These are phyloP conservation scores for Cnidoscolus chayamansa DNA, from an alignment of 441 rosid genomes.

Conservation along the genomic window DNA sequence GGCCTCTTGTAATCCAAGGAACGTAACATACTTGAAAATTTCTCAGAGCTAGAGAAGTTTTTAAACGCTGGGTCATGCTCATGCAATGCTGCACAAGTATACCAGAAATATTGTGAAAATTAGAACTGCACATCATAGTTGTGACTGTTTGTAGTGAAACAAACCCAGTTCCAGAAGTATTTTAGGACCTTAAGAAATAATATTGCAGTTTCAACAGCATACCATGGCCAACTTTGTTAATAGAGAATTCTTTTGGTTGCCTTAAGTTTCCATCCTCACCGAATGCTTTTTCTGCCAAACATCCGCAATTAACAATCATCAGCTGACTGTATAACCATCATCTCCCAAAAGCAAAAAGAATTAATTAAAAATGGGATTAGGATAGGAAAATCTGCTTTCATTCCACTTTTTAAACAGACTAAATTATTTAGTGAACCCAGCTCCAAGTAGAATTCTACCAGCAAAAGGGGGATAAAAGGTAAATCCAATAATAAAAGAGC, in stretches of 20 bases:
- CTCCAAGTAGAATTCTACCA: neutral
- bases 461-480: neutral
- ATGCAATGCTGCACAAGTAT: slow-evolving; percentile 66
- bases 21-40: slow-evolving; percentile 49
- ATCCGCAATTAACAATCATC: neutral
- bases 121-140: neutral
- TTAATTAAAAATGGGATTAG: neutral
- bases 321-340: neutral
- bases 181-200: neutral
- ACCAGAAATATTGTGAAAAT: slow-evolving; percentile 5
- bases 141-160: neutral
- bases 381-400: no score
- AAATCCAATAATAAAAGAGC: neutral
- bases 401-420: no score
- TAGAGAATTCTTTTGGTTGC: slow-evolving; percentile 80
- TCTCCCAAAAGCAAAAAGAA: neutral
- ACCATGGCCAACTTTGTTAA: slow-evolving; percentile 97
- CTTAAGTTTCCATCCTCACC: slow-evolving; percentile 65
- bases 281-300: slow-evolving; percentile 73
- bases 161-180: slow-evolving; percentile 6
- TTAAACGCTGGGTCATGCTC: slow-evolving; percentile 78
- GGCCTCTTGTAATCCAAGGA: slow-evolving; percentile 85
- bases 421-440: no score
- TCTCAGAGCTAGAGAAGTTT: slow-evolving; percentile 61
- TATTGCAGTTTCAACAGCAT: slow-evolving; percentile 23